Evolutionary conservation across 257 asterid genomes (phyloP).

Genomic region (Solanum chilense): DNA sequence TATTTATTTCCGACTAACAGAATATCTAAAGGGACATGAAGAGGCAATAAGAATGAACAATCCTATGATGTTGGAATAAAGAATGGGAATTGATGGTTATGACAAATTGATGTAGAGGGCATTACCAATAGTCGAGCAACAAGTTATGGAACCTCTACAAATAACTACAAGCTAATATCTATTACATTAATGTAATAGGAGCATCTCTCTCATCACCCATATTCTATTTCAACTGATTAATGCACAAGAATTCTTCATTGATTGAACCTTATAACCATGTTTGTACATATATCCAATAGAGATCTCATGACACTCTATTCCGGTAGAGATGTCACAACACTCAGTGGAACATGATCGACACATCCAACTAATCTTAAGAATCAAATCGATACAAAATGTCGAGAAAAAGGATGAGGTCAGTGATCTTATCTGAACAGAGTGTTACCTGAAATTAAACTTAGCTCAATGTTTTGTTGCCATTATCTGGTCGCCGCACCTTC

Average conservation of each 20-base stretch:
- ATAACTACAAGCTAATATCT: neutral
- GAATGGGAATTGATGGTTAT: neutral
- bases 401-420: neutral
- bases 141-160: neutral
- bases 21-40: neutral
- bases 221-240: conserved; percentile 15
- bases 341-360: conserved; percentile 43
- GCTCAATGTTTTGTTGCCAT: conserved; percentile 52
- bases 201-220: conserved; percentile 3
- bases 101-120: neutral
- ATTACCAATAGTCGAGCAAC: neutral
- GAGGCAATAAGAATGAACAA: neutral
- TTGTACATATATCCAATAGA: too few relatives aligned
- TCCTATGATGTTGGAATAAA: neutral
- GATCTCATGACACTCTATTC: too few relatives aligned
- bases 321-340: neutral
- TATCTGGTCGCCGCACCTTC: conserved; percentile 56
- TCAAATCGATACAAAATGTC: neutral
- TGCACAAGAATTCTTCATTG: neutral
- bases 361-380: conserved; percentile 54
- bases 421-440: neutral
- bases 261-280: neutral
- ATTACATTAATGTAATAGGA: neutral
- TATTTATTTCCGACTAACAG: neutral
- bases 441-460: conserved; percentile 59